Evolutionary conservation across 345 rosid species (phyloP).

Genomic region (Acer saccharum): DNA sequence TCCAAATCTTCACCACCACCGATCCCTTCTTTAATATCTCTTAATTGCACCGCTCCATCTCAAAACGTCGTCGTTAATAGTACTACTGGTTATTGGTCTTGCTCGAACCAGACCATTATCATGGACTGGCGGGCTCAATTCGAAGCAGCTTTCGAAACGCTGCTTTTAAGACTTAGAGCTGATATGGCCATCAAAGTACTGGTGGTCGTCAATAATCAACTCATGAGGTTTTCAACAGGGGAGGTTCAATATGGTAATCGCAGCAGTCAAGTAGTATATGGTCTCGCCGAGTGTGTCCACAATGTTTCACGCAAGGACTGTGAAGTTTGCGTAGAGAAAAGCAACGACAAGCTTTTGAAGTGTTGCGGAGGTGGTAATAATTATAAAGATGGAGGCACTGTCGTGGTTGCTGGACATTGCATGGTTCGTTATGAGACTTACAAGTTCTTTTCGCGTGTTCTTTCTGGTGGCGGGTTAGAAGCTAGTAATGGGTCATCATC

Average conservation of each 20-base stretch:
- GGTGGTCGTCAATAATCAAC: background rate
- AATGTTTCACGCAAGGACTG: slow-evolving; percentile 3
- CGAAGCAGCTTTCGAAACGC: background rate
- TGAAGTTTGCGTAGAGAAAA: slow-evolving; percentile 2
- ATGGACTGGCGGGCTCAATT: background rate
- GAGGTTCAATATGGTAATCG: background rate
- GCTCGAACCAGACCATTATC: background rate
- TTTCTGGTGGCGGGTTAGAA: background rate
- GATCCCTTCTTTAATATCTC: background rate
- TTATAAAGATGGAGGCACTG: background rate
- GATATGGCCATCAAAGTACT: background rate
- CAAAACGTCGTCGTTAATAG: background rate
- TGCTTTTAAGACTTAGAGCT: slow-evolving; percentile 5
- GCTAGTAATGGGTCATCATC: too few relatives aligned
- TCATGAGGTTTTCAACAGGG: background rate
- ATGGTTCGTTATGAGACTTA: background rate
- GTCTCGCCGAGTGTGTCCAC: background rate
- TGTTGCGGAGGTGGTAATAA: slow-evolving; percentile 1
- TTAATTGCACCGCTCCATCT: background rate
- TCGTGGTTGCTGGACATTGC: background rate
- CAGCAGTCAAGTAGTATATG: background rate
- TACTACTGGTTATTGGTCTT: background rate
- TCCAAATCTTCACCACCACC: background rate
- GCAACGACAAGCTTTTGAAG: background rate
- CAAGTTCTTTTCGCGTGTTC: slow-evolving; percentile 4